Conservation (phyloP, 2,329 filamentous ascomycete genomes). For the Blastomyces emzantsi region DNA sequence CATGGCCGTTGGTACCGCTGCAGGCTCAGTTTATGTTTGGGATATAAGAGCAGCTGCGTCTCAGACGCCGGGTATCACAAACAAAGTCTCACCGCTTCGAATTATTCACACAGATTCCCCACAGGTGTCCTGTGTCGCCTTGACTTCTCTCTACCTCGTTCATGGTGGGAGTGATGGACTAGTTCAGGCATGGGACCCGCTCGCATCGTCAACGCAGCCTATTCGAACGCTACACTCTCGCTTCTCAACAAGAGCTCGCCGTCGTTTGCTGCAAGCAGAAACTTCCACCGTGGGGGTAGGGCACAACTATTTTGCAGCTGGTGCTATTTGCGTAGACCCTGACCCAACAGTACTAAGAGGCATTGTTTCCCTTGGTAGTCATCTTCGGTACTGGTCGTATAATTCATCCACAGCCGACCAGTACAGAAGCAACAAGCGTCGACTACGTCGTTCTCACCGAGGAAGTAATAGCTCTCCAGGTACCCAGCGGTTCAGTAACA, state of each 20-base stretch:
- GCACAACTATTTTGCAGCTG: conserved; percentile 69
- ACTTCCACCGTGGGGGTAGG: conserved; percentile 58
- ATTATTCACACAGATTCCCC: conserved; percentile 86
- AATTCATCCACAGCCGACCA: conserved; percentile 70
- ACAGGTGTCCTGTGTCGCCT: conserved; percentile 68
- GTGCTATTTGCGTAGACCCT: conserved; percentile 77
- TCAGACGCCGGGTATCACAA: conserved; percentile 45
- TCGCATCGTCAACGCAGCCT: conserved; percentile 68
- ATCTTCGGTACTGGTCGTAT: conserved; percentile 88
- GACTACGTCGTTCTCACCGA: conserved; percentile 58
- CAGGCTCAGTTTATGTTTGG: conserved; percentile 73
- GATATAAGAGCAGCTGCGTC: conserved; percentile 62
- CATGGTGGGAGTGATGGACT: conserved; percentile 92
- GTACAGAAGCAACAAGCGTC: conserved; percentile 68
- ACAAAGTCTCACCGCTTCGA: conserved; percentile 61
- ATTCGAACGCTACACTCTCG: conserved; percentile 80
- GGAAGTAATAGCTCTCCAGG: conserved; percentile 49
- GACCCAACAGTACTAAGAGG: conserved; percentile 79
- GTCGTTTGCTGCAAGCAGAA: conserved; percentile 60
- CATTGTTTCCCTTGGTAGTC: conserved; percentile 75
- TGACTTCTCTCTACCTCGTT: conserved; percentile 79
- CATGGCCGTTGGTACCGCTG: conserved; percentile 69
- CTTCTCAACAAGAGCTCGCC: conserved; percentile 71
- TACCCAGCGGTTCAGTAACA: conserved; percentile 50
- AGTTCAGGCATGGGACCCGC: conserved; percentile 93